Conservation (phyloP, 192 early-diverging fungal species). For the Coemansia erecta region DNA sequence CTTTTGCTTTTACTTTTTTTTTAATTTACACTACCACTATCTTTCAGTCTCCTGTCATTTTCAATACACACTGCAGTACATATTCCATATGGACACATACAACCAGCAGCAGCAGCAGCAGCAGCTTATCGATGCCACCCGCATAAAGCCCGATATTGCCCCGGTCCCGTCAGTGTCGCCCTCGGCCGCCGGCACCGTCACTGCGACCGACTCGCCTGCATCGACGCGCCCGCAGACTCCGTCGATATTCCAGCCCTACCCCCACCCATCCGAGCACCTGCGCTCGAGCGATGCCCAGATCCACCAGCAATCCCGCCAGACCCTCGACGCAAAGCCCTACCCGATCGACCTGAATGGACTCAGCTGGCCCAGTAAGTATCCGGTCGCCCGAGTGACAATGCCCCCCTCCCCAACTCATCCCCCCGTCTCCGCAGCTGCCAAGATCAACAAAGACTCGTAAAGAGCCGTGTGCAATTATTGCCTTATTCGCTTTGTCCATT, state of each 20-base stretch:
- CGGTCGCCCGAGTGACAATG: no score
- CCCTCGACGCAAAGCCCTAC: conserved; percentile 5
- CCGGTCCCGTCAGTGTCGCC: not conserved
- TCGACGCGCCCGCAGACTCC: conserved; percentile 44
- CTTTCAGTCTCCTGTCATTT: not conserved
- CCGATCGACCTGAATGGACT: conserved; percentile 69
- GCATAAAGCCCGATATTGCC: conserved; percentile 3
- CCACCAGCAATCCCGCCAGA: not conserved
- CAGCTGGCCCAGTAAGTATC: conserved; percentile 77
- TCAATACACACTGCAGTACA: no score
- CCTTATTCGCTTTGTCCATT: no score
- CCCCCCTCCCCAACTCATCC: no score
- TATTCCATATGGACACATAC: not conserved
- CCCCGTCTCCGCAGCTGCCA: no score
- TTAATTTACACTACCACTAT: not conserved
- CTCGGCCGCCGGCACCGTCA: conserved; percentile 21
- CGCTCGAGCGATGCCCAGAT: not conserved
- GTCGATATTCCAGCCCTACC: conserved; percentile 34
- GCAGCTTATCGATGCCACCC: conserved; percentile 1
- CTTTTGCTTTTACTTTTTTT: not conserved
- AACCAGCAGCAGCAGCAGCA: conserved; percentile 8
- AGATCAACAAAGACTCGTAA: no score
- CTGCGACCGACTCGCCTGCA: conserved; percentile 27
- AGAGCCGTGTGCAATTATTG: no score
- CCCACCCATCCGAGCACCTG: conserved; percentile 1